Conservation (phyloP, 495 filamentous ascomycete species). For the Penicillium paradoxum region DNA sequence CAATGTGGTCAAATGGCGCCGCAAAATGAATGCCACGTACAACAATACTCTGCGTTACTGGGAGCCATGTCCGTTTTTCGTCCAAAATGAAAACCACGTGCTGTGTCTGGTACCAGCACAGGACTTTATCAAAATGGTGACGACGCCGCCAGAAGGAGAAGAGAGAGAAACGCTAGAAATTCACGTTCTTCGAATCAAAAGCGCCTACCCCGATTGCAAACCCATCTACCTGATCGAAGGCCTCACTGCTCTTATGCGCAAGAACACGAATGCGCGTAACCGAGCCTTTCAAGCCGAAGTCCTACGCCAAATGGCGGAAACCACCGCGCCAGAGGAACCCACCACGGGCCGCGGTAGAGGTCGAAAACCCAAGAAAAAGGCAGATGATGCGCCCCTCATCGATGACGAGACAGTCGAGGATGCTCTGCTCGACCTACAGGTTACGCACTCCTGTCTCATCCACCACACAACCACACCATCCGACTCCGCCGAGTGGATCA, state of each 20-base stretch:
- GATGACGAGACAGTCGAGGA: slow-evolving; percentile 72
- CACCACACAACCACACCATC: slow-evolving; percentile 60
- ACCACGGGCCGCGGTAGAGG: slow-evolving; percentile 18
- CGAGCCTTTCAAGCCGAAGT: slow-evolving; percentile 63
- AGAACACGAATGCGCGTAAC: slow-evolving; percentile 63
- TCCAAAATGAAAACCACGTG: slow-evolving; percentile 61
- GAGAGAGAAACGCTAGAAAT: slow-evolving; percentile 50
- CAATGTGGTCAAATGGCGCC: slow-evolving; percentile 68
- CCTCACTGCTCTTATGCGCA: slow-evolving; percentile 60
- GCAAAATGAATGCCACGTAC: slow-evolving; percentile 60
- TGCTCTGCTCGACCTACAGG: slow-evolving; percentile 66
- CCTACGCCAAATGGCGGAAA: slow-evolving; percentile 45
- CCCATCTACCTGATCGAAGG: slow-evolving; percentile 78
- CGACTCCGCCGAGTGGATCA: slow-evolving; percentile 74
- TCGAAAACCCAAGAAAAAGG: slow-evolving; percentile 41
- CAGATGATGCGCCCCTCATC: slow-evolving; percentile 44
- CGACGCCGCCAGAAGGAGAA: slow-evolving; percentile 26
- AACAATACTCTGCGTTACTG: slow-evolving; percentile 59
- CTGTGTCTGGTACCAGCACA: slow-evolving; percentile 61
- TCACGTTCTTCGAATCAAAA: slow-evolving; percentile 55
- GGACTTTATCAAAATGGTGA: slow-evolving; percentile 63
- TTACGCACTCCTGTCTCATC: slow-evolving; percentile 61
- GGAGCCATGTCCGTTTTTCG: slow-evolving; percentile 56
- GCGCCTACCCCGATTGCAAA: slow-evolving; percentile 46
- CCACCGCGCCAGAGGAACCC: slow-evolving; percentile 15